A percentile compares a stretch with the other conserved stretches of the same genome.
Conservation (phyloP, 306 rosid genomes). For the Mimosa pudica region DNA sequence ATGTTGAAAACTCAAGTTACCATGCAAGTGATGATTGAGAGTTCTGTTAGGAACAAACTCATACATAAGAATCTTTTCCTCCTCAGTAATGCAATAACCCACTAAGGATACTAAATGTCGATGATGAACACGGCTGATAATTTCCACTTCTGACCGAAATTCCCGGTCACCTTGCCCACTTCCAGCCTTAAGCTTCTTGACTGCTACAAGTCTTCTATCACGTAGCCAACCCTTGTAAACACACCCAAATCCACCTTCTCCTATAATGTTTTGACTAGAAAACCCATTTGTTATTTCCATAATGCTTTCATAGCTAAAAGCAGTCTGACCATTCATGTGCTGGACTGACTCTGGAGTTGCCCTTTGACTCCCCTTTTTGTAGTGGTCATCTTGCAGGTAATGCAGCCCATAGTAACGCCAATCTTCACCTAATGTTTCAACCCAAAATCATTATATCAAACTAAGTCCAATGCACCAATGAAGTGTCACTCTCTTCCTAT, state of each 20-base stretch:
- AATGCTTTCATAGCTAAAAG: slow-evolving; percentile 69
- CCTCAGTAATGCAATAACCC: slow-evolving; percentile 79
- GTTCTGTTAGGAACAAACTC: slow-evolving; percentile 85
- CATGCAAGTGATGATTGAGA: slow-evolving; percentile 89
- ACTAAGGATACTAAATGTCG: slow-evolving; percentile 85
- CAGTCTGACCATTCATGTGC: slow-evolving; percentile 41
- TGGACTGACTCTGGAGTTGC: slow-evolving; percentile 46
- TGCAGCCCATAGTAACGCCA: slow-evolving; percentile 56
- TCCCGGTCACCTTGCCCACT: slow-evolving; percentile 94
- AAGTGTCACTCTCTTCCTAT: too few species aligned
- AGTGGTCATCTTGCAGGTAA: slow-evolving; percentile 37
- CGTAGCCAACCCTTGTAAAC: slow-evolving; percentile 74
- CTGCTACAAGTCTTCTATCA: slow-evolving; percentile 77
- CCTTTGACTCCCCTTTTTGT: slow-evolving; percentile 50
- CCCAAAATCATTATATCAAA: slow-evolving; percentile 15
- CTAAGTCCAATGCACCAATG: slow-evolving; percentile 8
- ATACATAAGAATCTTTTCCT: slow-evolving; percentile 78
- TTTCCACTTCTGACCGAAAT: slow-evolving; percentile 87
- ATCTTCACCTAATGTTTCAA: slow-evolving; percentile 46
- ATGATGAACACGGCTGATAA: slow-evolving; percentile 92
- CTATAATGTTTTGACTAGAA: slow-evolving; percentile 63
- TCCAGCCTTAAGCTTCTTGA: slow-evolving; percentile 90
- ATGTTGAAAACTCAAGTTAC: slow-evolving; percentile 50
- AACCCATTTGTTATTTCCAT: slow-evolving; percentile 73
- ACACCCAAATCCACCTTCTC: slow-evolving; percentile 90